Base-by-base conservation (phyloP, 768 basidiomycete species). In the Auricularia auricula-judae region DNA sequence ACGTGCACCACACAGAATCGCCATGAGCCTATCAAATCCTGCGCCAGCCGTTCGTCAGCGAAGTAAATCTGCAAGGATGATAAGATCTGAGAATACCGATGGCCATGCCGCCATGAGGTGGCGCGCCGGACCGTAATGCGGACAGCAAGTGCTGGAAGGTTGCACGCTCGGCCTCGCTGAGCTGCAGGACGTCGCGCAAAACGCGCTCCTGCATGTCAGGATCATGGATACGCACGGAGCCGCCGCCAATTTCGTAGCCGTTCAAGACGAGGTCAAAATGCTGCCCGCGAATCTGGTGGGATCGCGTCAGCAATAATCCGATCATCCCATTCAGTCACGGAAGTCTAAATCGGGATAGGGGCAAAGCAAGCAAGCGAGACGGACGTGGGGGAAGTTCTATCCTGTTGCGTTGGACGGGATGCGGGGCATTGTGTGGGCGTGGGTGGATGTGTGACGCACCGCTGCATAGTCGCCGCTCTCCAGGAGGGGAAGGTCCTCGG, bases 181-280 rank as follows among this genome's bases (percentile, higher is more conserved):
- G 78, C 94, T 96, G 71, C 51, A 98, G 79, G 54, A 96, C 79
- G 56, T 90, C 72, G 61, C 74, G 73, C 74, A 96, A 87, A 66
- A 96, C 85, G 74, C 86, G 80, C 67, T 94, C 88, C 72, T 97
- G 94, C 84, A 97, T 87, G 56, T 71, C 74, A 5, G 89, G 85
- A 74, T 96, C 93, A 71, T 98, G 94, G 29, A 98, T 84, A 71
- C 94, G 86, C 66, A 98, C 94, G 47, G 90, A 93, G 34, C 94
- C 94, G 34, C 94, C 94, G 7, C 93, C 94, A 68, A 98, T 89
- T 78, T 98, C 94, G 65, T 88, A 84, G 4, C 94, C 94, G 74
- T 98, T 93, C 67, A 98, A 74, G 35, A 98, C 93, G 53, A 98
- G 85, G 77, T 98, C 94, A 71, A 97, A 98, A 74, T 98, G 94